Evolutionary conservation across 495 filamentous ascomycete species (phyloP).

Genomic region (Collariella sp.): DNA sequence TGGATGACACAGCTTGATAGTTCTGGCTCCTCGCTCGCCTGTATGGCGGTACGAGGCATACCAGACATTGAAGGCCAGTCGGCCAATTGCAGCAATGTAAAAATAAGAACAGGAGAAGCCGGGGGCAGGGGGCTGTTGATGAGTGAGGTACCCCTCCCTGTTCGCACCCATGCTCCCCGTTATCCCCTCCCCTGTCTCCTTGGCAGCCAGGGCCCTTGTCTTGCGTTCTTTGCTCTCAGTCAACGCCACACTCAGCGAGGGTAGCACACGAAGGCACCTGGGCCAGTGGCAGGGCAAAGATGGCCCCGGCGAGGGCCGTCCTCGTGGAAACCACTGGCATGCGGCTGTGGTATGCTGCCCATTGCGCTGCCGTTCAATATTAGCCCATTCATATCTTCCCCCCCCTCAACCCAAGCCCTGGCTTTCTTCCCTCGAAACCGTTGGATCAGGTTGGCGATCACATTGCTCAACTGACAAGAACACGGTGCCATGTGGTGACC

Average conservation of each 20-base stretch:
- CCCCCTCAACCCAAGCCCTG: background rate
- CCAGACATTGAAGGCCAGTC: background rate
- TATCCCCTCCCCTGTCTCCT: constrained; percentile 9
- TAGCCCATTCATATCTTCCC: constrained; percentile 7
- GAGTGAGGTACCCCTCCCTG: background rate
- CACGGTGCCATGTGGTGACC: constrained; percentile 6
- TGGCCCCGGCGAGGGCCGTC: constrained; percentile 3
- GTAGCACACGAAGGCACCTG: background rate
- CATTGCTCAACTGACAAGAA: constrained; percentile 2
- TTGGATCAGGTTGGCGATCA: constrained; percentile 3
- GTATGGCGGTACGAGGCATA: background rate
- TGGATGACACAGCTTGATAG: background rate
- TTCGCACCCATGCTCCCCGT: background rate
- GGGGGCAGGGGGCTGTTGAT: background rate
- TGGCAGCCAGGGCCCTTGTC: constrained; percentile 11
- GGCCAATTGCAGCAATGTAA: constrained; percentile 4
- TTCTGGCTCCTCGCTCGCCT: background rate
- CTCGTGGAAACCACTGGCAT: constrained; percentile 14
- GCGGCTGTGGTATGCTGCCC: constrained; percentile 1
- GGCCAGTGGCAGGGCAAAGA: constrained; percentile 9
- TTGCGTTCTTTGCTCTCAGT: constrained; percentile 7
- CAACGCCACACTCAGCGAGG: constrained; percentile 22
- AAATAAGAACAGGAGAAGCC: background rate
- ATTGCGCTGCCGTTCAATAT: constrained; percentile 14
- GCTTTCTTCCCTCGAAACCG: constrained; percentile 5